phyloP scores from a whole-genome alignment of 148 eudicot genomes.

The Camellia granthamiana region DNA sequence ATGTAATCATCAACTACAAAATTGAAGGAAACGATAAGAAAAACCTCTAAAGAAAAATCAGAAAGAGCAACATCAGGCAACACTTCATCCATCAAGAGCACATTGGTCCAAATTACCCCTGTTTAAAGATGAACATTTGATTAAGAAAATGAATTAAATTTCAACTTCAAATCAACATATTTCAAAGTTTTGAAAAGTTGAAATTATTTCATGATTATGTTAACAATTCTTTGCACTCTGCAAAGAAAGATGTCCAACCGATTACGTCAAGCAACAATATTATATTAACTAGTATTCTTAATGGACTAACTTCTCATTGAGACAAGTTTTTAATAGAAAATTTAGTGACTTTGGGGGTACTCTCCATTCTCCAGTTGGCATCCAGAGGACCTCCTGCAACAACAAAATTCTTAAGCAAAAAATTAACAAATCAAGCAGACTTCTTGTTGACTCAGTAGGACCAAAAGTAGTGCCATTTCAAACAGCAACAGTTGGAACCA shows the following conservation, averaged over 20 bases:
- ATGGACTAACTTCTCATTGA: not conserved
- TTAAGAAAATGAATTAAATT: not conserved
- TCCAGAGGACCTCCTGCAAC: not conserved
- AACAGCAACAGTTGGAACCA: no score
- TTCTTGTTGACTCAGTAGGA: not conserved
- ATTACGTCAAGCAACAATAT: not conserved
- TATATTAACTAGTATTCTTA: not conserved
- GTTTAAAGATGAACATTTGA: slow-evolving; percentile 21
- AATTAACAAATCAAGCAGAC: slow-evolving; percentile 1
- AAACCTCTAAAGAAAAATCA: slow-evolving; percentile 75
- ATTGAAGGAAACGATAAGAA: slow-evolving; percentile 14
- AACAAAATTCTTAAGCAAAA: not conserved
- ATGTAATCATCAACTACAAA: slow-evolving; percentile 18
- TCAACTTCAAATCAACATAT: not conserved
- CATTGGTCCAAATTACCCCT: slow-evolving; percentile 88
- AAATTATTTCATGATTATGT: not conserved
- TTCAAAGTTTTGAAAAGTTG: not conserved
- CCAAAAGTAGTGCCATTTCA: no score
- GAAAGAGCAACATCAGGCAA: slow-evolving; percentile 84
- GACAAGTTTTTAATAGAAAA: not conserved
- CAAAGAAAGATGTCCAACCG: no score
- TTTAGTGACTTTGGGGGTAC: not conserved
- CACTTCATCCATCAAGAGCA: slow-evolving; percentile 87
- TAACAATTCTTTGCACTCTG: not conserved
- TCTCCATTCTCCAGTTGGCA: not conserved